These are phyloP conservation scores for Cryptococcus amylolentus DNA, from an alignment of 1,284 basidiomycete genomes.

Conservation along the genomic window DNA sequence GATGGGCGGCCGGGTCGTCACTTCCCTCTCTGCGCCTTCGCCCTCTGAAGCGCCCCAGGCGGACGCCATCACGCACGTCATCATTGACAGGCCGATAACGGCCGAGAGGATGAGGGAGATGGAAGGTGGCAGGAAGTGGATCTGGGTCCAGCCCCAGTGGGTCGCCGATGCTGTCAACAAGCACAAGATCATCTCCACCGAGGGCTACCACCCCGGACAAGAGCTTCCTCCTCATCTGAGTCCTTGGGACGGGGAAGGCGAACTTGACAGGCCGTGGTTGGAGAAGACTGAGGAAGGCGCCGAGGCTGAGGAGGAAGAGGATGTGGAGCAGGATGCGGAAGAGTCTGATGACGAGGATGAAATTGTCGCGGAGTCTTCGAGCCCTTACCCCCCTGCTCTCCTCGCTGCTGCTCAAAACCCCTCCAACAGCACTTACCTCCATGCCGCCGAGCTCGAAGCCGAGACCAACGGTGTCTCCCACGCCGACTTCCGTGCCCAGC, in stretches of 20 bases:
- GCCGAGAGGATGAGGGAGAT: slow-evolving; percentile 57
- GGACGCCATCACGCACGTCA: slow-evolving; percentile 87
- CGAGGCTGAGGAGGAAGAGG: slow-evolving; percentile 48
- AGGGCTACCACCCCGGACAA: slow-evolving; percentile 79
- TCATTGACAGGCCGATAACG: slow-evolving; percentile 82
- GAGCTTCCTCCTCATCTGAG: slow-evolving; percentile 91
- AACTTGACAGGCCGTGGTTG: slow-evolving; percentile 57
- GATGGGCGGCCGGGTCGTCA: slow-evolving; percentile 81
- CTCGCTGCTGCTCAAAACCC: slow-evolving; percentile 59
- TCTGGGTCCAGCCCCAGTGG: slow-evolving; percentile 97
- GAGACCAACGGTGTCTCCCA: slow-evolving; percentile 85
- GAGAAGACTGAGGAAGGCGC: slow-evolving; percentile 51
- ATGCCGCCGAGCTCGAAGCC: slow-evolving; percentile 88
- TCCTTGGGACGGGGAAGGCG: slow-evolving; percentile 83
- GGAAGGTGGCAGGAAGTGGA: slow-evolving; percentile 65
- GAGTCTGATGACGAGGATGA: slow-evolving; percentile 49
- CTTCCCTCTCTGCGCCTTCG: slow-evolving; percentile 74
- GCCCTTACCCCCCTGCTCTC: slow-evolving; percentile 51
- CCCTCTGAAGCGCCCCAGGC: slow-evolving; percentile 52
- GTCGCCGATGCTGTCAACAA: slow-evolving; percentile 93
- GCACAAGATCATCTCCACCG: slow-evolving; percentile 77
- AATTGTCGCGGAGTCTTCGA: slow-evolving; percentile 35
- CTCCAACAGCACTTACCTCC: slow-evolving; percentile 66
- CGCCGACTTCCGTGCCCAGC: slow-evolving; percentile 74
- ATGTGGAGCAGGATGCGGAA: slow-evolving; percentile 41